Base-by-base conservation (phyloP, 108 stramenopile species). In the Cyclotella choctawhatcheeana region DNA sequence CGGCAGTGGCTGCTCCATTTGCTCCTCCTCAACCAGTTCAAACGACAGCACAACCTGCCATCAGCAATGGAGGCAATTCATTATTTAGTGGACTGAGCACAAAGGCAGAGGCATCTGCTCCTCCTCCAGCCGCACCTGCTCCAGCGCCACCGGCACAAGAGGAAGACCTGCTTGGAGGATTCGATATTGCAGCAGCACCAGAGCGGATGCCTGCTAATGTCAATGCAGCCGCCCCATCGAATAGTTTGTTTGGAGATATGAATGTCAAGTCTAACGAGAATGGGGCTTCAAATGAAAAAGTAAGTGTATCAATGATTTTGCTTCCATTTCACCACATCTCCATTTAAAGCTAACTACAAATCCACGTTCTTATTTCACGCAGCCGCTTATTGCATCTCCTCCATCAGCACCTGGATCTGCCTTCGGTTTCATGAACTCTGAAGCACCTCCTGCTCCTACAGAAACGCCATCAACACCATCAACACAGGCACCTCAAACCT, bases 371-470 rank as follows among this genome's bases (percentile, higher is more conserved):
- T n/a, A n/a, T n/a, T n/a, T n/a, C n/a, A n/a, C n/a, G 2, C 21
- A 32, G 33, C 69, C 63, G 76, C 43, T 54, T 48, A 37, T 27
- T 25, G 30, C 52, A 43, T 20, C 60, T 50, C 29, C 54, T 14
- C 44, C 76, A 58, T 2, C 89, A 34, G 44, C 72, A 17, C 25
- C 67, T 40, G 88, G 82, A 58, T 92, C 91, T 30, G 88, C 88
- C 32, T 92, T 92, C 72, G 88, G 87, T 40, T 92, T 92, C 79
- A 83, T 92, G 69, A 89, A 89, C 67, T 56, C 82, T 20, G 25
- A 74, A 5, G 43, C 79, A 13, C 24, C 68, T 61, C 37, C 77
- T 64, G 54, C 55, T 55, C 53, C 71, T 13, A 34, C 64, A 45
- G 44, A 67, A 55, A 59, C 33, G 27, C 5, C 64, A 26, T 40